Base-by-base conservation (phyloP, 176 grass and related monocot genomes). In the Aechmea fasciata region DNA sequence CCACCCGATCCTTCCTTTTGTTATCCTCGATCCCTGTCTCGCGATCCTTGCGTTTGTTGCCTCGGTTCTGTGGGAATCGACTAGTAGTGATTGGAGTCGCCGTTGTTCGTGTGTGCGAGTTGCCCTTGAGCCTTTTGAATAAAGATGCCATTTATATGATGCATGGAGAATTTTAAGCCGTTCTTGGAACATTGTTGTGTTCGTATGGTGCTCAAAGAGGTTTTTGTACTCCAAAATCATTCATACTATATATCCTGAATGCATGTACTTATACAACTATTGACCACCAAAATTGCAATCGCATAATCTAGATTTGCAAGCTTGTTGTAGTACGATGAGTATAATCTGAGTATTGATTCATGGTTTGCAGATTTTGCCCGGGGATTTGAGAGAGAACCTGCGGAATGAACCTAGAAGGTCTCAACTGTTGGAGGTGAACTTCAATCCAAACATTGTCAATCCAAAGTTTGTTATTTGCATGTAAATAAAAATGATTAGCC, bases 391-490 rank as follows among this genome's bases (percentile, higher is more conserved):
- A 73, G 82, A 90, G 67, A 83, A 77, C 68, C 79, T 97, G 57
- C 84, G 83, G 55, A 90, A 87, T 75, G 94, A 97, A 83, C 94
- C 89, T 74, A 87, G 86, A 87, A 92, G 83, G 66, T 85, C 81
- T 59, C 80, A 90, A 49, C 71, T 97, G 12, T 82, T 97, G 50
- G 94, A 97, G 94, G 94, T 97, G 50, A 80, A 69, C 3, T 9
- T 61, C 4, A 61, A 9, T 41, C 33, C 33, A 41, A 61, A 22
- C 20, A 61, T 61, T 8, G 55, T 61, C 51, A 7, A 13, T 55
- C 47, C 11, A 10, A 20, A 14, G 14, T 54, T 48, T 41, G 33
- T 41, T 41, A 41, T 41, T 41, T 41, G 33, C 33, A 41, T 41
- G 33, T 41, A 41, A 41, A 8, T 41, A 6, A 41, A 41, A 41